These are phyloP conservation scores for Linnemannia zychae DNA, from an alignment of 192 early-diverging fungal species.

Conservation along the genomic window DNA sequence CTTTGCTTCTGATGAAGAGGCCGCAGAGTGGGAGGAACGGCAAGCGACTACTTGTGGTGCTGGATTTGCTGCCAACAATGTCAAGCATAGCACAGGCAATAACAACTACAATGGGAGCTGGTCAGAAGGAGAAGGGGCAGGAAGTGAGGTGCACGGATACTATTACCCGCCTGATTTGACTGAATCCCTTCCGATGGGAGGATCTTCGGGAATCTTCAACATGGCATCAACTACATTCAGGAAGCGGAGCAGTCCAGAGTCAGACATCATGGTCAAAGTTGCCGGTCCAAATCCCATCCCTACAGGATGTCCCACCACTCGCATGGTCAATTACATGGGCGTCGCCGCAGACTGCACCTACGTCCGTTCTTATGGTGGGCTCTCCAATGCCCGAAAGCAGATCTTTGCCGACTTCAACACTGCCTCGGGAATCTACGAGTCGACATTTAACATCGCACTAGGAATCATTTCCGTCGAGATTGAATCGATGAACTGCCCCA, in stretches of 20 bases:
- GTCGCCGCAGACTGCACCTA: conserved; percentile 43
- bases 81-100: background rate
- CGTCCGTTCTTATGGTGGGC: conserved; percentile 65
- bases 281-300: conserved; percentile 12
- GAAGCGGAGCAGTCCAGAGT: conserved; percentile 11
- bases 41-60: conserved; percentile 3
- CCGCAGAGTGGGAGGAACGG: background rate
- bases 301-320: conserved; percentile 36
- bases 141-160: background rate
- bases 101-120: background rate
- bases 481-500: conserved; percentile 72
- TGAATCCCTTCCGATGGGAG: conserved; percentile 1
- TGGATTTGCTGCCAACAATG: background rate
- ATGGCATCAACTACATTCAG: background rate
- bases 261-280: conserved; percentile 13
- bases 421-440: conserved; percentile 87
- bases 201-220: background rate
- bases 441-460: conserved; percentile 83
- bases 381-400: conserved; percentile 70
- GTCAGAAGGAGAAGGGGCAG: background rate
- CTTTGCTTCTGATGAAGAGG: background rate
- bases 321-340: conserved; percentile 48
- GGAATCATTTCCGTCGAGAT: conserved; percentile 83
- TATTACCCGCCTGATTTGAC: conserved; percentile 29
- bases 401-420: conserved; percentile 88